phyloP scores from a whole-genome alignment of 2,329 filamentous ascomycete species.

The Plectosphaerella sp. region DNA sequence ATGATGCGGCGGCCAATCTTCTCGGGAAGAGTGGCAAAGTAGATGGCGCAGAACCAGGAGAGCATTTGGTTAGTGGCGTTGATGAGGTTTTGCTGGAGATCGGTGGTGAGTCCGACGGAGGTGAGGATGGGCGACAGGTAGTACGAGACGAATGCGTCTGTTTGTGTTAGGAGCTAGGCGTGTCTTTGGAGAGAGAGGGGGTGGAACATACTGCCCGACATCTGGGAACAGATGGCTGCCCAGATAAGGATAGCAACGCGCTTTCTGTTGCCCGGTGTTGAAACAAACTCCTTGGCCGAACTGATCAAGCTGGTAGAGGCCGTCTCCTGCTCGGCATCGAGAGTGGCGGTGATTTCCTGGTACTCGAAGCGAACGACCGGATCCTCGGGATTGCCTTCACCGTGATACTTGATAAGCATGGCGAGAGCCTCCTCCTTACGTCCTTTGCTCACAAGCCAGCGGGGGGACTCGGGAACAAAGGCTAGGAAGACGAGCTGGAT shows the following conservation, averaged over 20 bases:
- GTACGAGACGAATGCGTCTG: constrained; percentile 28
- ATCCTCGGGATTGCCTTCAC: constrained; percentile 42
- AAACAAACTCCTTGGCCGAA: constrained; percentile 22
- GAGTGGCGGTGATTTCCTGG: constrained; percentile 29
- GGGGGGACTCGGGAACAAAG: constrained; percentile 24
- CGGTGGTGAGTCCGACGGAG: constrained; percentile 23
- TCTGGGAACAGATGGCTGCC: constrained; percentile 30
- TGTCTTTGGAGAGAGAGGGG: no score
- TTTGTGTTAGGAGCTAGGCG: no score
- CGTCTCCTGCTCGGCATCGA: neutral
- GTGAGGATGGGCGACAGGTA: constrained; percentile 26
- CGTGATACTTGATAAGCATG: constrained; percentile 36
- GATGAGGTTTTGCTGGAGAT: constrained; percentile 25
- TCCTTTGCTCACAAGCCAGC: constrained; percentile 25
- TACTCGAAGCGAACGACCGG: constrained; percentile 41
- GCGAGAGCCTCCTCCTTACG: constrained; percentile 24
- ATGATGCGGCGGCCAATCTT: constrained; percentile 14
- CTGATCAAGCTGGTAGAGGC: neutral
- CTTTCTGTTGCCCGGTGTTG: constrained; percentile 25
- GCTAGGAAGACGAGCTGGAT: constrained; percentile 3
- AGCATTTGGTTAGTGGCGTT: constrained; percentile 20
- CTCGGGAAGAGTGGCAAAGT: constrained; percentile 8
- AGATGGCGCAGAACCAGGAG: constrained; percentile 9
- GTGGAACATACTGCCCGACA: constrained; percentile 7
- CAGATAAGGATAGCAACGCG: constrained; percentile 32